These are phyloP conservation scores for Aspergillus ochraceus DNA, from an alignment of 2,329 filamentous ascomycete species.

Conservation along the genomic window DNA sequence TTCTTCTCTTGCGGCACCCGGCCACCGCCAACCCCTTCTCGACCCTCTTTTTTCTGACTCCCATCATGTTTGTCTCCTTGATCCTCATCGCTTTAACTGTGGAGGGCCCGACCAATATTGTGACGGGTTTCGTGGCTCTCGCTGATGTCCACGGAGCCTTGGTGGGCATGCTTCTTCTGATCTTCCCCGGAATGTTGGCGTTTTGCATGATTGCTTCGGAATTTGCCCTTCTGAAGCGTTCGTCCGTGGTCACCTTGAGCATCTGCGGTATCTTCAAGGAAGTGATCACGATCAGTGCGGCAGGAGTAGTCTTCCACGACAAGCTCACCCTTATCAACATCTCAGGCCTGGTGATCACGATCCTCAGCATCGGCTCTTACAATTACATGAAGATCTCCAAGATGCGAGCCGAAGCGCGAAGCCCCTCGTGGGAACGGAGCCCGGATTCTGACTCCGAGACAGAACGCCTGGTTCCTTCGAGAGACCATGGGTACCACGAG, in stretches of 20 bases:
- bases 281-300: conserved; percentile 90
- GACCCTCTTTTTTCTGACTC: conserved; percentile 95
- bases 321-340: conserved; percentile 84
- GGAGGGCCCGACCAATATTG: conserved; percentile 72
- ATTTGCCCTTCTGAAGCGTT: conserved; percentile 91
- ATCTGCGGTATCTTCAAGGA: conserved; percentile 99
- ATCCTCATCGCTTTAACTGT: conserved; percentile 79
- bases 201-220: conserved; percentile 97
- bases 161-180: conserved; percentile 68
- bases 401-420: conserved; percentile 75
- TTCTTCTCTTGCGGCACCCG: conserved; percentile 87
- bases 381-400: conserved; percentile 92
- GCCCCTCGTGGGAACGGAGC: conserved; percentile 36
- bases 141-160: conserved; percentile 66
- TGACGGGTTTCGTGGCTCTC: conserved; percentile 65
- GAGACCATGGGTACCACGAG: conserved; percentile 26
- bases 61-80: conserved; percentile 88
- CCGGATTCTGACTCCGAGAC: conserved; percentile 28
- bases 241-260: conserved; percentile 90
- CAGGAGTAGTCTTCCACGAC: conserved; percentile 85
- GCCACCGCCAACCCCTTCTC: conserved; percentile 96
- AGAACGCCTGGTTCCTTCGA: conserved; percentile 26
- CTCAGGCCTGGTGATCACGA: conserved; percentile 81
- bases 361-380: conserved; percentile 81
- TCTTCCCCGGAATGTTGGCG: conserved; percentile 88